A percentile compares a stretch with the other conserved stretches of the same genome.
Conservation (phyloP, 2,329 filamentous ascomycete species). For the Periconia digitata region DNA sequence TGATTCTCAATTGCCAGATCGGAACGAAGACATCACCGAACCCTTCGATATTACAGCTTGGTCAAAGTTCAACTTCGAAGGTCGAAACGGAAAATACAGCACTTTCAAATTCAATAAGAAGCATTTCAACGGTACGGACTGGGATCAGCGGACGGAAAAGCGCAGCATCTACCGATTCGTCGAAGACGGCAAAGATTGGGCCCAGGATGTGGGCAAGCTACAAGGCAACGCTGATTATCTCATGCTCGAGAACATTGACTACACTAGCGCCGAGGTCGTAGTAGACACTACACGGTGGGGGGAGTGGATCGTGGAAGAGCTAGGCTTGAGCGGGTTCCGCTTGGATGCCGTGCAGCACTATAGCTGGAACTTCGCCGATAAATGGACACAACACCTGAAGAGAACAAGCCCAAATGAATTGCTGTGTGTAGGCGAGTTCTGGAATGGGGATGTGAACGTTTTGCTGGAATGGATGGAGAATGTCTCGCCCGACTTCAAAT, state of each 20-base stretch:
- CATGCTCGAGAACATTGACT: slow-evolving; percentile 70
- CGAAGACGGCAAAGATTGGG: slow-evolving; percentile 63
- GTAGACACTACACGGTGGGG: slow-evolving; percentile 65
- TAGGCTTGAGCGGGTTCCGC: slow-evolving; percentile 63
- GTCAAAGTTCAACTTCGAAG: slow-evolving; percentile 64
- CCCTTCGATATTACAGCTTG: slow-evolving; percentile 64
- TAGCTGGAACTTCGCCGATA: slow-evolving; percentile 60
- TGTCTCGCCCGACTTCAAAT: slow-evolving; percentile 51
- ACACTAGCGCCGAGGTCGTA: slow-evolving; percentile 55
- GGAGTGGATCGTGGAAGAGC: slow-evolving; percentile 60
- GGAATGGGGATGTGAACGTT: slow-evolving; percentile 58
- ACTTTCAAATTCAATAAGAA: slow-evolving; percentile 61
- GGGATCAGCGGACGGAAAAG: slow-evolving; percentile 55
- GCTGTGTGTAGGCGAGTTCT: slow-evolving; percentile 68
- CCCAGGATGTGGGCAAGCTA: slow-evolving; percentile 60
- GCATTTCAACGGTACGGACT: slow-evolving; percentile 68
- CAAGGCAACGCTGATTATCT: slow-evolving; percentile 66
- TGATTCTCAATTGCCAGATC: slow-evolving; percentile 40
- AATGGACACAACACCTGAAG: slow-evolving; percentile 58
- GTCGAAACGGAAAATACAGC: slow-evolving; percentile 59
- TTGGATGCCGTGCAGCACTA: slow-evolving; percentile 72
- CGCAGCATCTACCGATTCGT: slow-evolving; percentile 64
- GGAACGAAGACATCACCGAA: slow-evolving; percentile 53
- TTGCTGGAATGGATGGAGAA: slow-evolving; percentile 57
- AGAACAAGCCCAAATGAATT: slow-evolving; percentile 51